A percentile compares a stretch with the other conserved stretches of the same genome.
Conservation (phyloP, 768 basidiomycete genomes). For the Udeniomyces megalosporus region DNA sequence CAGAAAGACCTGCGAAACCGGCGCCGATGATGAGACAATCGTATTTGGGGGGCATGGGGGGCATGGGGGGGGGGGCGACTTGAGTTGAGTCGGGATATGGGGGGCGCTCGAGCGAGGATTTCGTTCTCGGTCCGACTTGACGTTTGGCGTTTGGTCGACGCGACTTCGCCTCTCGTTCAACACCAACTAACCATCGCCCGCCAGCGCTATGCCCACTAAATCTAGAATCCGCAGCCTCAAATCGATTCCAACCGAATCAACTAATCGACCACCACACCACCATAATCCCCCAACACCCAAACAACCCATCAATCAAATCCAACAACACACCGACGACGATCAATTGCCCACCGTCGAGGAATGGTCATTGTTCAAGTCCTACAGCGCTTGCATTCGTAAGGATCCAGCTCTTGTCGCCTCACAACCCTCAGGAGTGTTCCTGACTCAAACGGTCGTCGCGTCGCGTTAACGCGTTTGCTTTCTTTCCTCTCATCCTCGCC, state of each 20-base stretch:
- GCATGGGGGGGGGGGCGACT: not conserved
- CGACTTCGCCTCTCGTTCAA: too few species aligned
- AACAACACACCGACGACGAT: too few species aligned
- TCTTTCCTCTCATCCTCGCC: not conserved
- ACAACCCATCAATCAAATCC: too few species aligned
- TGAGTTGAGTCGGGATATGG: not conserved
- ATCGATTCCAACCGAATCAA: too few species aligned
- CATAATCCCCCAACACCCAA: too few species aligned
- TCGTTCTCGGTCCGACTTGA: too few species aligned
- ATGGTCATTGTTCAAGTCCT: too few species aligned
- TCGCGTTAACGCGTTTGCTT: not conserved
- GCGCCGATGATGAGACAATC: slow-evolving; percentile 18
- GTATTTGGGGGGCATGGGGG: not conserved
- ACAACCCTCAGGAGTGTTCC: not conserved
- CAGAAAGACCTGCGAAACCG: slow-evolving; percentile 16
- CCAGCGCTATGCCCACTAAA: too few species aligned
- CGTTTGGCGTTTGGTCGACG: too few species aligned
- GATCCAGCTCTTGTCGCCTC: not conserved
- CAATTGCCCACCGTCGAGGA: too few species aligned
- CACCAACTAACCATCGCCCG: too few species aligned
- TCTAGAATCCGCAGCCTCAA: too few species aligned
- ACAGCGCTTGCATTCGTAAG: not conserved
- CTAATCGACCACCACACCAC: not conserved
- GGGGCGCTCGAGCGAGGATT: not conserved
- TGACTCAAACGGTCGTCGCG: not conserved